Evolutionary conservation across 140 eudicot genomes (phyloP).

Genomic region (Stevia rebaudiana): DNA sequence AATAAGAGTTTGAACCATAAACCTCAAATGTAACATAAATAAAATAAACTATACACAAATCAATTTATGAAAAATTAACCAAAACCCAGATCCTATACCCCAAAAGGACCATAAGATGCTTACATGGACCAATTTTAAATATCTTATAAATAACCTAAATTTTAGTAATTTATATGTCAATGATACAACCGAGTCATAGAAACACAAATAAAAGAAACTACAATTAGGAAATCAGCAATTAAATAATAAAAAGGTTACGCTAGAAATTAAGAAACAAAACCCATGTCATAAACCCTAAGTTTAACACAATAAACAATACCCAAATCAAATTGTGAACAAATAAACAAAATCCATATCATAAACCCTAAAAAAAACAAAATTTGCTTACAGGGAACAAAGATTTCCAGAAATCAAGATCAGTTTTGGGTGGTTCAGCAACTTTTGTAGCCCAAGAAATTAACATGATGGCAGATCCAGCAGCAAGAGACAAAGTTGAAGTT

Average conservation of each 20-base stretch:
- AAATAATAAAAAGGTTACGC: neutral
- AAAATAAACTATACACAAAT: neutral
- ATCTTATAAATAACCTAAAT: slow-evolving; percentile 2
- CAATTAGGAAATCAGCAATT: neutral
- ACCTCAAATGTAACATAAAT: neutral
- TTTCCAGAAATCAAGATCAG: slow-evolving; percentile 55
- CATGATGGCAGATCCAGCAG: slow-evolving; percentile 54
- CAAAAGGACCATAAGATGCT: neutral
- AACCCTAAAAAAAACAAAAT: slow-evolving; percentile 13
- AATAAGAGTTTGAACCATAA: neutral
- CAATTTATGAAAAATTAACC: neutral
- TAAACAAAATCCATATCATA: slow-evolving; percentile 11
- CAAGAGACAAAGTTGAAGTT: slow-evolving; percentile 43
- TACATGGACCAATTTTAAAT: neutral
- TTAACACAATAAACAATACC: neutral
- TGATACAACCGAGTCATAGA: neutral
- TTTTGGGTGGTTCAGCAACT: slow-evolving; percentile 42
- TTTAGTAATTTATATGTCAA: neutral
- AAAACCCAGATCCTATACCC: slow-evolving; percentile 7
- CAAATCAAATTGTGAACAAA: neutral
- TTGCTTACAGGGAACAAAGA: slow-evolving; percentile 48
- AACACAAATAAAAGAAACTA: neutral
- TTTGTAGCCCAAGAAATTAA: slow-evolving; percentile 42
- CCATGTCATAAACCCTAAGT: slow-evolving; percentile 9
- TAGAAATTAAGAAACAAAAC: neutral